phyloP scores from a whole-genome alignment of 495 filamentous ascomycete genomes.

The Penicillium desertorum region DNA sequence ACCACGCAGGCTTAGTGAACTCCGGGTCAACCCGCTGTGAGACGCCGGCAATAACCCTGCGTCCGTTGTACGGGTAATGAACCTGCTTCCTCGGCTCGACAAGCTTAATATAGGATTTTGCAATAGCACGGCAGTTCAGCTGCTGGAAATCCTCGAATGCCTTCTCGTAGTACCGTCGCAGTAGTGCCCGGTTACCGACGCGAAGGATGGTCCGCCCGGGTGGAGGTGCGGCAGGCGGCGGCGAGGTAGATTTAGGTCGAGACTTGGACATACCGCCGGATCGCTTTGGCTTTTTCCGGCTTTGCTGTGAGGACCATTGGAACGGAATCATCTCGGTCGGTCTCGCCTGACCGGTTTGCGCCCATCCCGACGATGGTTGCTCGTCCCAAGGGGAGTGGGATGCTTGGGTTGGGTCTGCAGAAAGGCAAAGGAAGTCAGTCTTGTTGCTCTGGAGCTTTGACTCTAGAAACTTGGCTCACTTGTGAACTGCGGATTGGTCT shows the following conservation, averaged over 20 bases:
- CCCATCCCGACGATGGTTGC: constrained; percentile 26
- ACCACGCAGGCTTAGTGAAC: constrained; percentile 67
- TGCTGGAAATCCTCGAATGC: constrained; percentile 49
- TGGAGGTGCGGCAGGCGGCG: constrained; percentile 22
- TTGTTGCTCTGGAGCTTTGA: not conserved
- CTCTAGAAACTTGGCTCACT: constrained; percentile 19
- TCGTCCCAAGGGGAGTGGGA: constrained; percentile 19
- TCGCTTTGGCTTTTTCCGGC: constrained; percentile 31
- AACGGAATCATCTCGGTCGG: constrained; percentile 37
- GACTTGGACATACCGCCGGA: constrained; percentile 20
- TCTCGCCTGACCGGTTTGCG: constrained; percentile 19
- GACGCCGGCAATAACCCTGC: constrained; percentile 44
- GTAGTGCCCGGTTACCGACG: constrained; percentile 56
- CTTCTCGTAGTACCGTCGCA: constrained; percentile 62
- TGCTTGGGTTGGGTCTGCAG: constrained; percentile 17
- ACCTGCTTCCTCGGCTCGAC: constrained; percentile 87
- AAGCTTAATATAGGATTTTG: constrained; percentile 77
- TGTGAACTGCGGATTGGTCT: constrained; percentile 21
- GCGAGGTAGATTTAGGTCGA: constrained; percentile 28
- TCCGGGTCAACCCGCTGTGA: constrained; percentile 43
- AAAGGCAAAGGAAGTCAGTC: not conserved
- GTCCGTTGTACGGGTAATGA: constrained; percentile 72
- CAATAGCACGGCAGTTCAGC: constrained; percentile 52
- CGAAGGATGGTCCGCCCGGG: constrained; percentile 43
- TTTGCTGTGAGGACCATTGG: constrained; percentile 37